A percentile compares a stretch with the other conserved stretches of the same genome.
These are phyloP conservation scores for Zasmidium cellare DNA, from an alignment of 2,329 filamentous ascomycete species.

Conservation along the genomic window DNA sequence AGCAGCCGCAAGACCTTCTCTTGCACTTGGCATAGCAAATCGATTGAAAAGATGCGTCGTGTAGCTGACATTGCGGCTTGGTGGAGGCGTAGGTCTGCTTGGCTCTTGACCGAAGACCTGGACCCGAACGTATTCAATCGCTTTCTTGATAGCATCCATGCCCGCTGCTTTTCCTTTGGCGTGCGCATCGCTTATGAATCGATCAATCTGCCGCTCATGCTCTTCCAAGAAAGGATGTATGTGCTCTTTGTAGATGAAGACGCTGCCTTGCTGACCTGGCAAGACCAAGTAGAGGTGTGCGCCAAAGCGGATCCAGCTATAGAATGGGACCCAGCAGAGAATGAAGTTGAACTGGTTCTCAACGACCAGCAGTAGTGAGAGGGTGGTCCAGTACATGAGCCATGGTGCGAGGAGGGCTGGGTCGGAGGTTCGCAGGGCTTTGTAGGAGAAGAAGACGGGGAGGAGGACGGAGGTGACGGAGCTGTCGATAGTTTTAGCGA, in stretches of 20 bases:
- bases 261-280: slow-evolving; percentile 94
- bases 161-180: slow-evolving; percentile 76
- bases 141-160: slow-evolving; percentile 55
- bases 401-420: slow-evolving; percentile 90
- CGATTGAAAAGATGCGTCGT: slow-evolving; percentile 80
- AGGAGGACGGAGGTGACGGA: slow-evolving; percentile 88
- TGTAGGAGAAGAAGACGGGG: slow-evolving; percentile 95
- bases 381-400: slow-evolving; percentile 98
- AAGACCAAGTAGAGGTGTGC: slow-evolving; percentile 93
- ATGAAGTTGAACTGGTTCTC: slow-evolving; percentile 90
- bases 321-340: slow-evolving; percentile 89
- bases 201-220: slow-evolving; percentile 86
- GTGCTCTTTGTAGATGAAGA: slow-evolving; percentile 78
- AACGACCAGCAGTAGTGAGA: slow-evolving; percentile 75
- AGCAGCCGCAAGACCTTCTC: slow-evolving; percentile 50
- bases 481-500: slow-evolving; percentile 47
- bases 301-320: slow-evolving; percentile 82
- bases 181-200: slow-evolving; percentile 80
- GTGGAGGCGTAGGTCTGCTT: slow-evolving; percentile 50
- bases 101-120: slow-evolving; percentile 77
- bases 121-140: slow-evolving; percentile 62
- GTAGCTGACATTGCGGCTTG: slow-evolving; percentile 57
- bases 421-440: slow-evolving; percentile 90
- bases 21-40: slow-evolving; percentile 76
- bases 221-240: slow-evolving; percentile 84